Evolutionary conservation across 306 rosid species (phyloP), one percentile per base, ranked within the genome.

Genomic region (Echinosophora koreensis): DNA sequence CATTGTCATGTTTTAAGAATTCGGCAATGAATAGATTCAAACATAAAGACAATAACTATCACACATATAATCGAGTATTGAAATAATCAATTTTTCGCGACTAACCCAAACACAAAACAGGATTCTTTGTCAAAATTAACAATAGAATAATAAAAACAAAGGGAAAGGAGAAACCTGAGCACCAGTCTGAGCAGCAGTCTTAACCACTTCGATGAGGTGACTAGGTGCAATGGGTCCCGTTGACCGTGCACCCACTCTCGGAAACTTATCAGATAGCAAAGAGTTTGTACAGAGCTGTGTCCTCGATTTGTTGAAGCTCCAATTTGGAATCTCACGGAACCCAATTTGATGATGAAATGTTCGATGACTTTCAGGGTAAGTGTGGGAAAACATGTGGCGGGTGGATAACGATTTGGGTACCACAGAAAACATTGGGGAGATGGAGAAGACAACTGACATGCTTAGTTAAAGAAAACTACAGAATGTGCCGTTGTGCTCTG

Each of bases 141-240:
- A 59, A 55, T 54, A 68, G 44, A 69, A 37, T 18, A 41, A 0
- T 22, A 44, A n/a, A n/a, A n/a, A 11, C 2, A 38, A 28, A 28
- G 6, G 8, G 32, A 44, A 62, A 38, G 6, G 32, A 49, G 14
- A 62, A 80, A 94, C 98, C 98, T 95, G 83, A 61, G 97, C 98
- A 14, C 98, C 98, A 58, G 96, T 95, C 61, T 89, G 89, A 55
- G 98, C 98, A 57, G 98, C 97, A 64, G 76, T 74, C 62, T 83
- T 89, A 66, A 88, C 97, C n/a, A 92, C 97, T 86, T 90, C 82
- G 71, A 89, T 81, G 76, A 95, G 97, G 52, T 89, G 91, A 84
- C 50, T 9, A 8, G 86, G 66, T 35, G 85, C 78, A 86, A 95
- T 71, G 67, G 96, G 84, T 15, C 97, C 98, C 47, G 83, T 83